Evolutionary conservation across 768 basidiomycete genomes (phyloP).

Genomic region (Saitozyma podzolica): DNA sequence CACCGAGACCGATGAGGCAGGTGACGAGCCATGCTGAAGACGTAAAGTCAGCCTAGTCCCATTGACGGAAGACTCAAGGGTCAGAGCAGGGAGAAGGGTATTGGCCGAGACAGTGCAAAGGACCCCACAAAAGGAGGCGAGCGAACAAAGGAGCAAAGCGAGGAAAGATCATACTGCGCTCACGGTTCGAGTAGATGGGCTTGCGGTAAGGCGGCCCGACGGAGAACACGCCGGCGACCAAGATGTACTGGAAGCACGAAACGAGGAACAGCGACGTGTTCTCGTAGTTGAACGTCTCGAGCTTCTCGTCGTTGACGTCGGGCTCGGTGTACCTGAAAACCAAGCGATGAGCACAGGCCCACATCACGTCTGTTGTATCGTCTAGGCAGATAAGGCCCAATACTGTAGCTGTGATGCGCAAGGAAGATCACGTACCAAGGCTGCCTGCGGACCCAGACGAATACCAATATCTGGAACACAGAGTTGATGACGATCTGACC

Average conservation of each 20-base stretch:
- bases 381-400: not conserved
- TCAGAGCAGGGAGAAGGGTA: slow-evolving; percentile 4
- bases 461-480: slow-evolving; percentile 78
- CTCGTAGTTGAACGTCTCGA: slow-evolving; percentile 84
- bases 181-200: slow-evolving; percentile 93
- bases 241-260: slow-evolving; percentile 97
- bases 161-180: slow-evolving; percentile 33
- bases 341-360: too few species aligned
- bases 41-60: slow-evolving; percentile 1
- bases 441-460: slow-evolving; percentile 81
- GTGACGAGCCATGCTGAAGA: slow-evolving; percentile 73
- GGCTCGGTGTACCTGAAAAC: slow-evolving; percentile 73
- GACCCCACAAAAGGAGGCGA: too few species aligned
- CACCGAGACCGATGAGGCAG: slow-evolving; percentile 67
- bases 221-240: slow-evolving; percentile 95
- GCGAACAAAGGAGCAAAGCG: not conserved
- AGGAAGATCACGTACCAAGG: slow-evolving; percentile 64
- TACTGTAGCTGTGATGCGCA: too few species aligned
- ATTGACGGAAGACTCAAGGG: not conserved
- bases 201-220: slow-evolving; percentile 96
- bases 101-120: not conserved
- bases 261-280: slow-evolving; percentile 88
- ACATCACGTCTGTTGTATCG: not conserved
- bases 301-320: slow-evolving; percentile 63
- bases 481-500: slow-evolving; percentile 89